These are phyloP conservation scores for Incumbomyces delicatus DNA, from an alignment of 2,329 filamentous ascomycete genomes.

Conservation along the genomic window DNA sequence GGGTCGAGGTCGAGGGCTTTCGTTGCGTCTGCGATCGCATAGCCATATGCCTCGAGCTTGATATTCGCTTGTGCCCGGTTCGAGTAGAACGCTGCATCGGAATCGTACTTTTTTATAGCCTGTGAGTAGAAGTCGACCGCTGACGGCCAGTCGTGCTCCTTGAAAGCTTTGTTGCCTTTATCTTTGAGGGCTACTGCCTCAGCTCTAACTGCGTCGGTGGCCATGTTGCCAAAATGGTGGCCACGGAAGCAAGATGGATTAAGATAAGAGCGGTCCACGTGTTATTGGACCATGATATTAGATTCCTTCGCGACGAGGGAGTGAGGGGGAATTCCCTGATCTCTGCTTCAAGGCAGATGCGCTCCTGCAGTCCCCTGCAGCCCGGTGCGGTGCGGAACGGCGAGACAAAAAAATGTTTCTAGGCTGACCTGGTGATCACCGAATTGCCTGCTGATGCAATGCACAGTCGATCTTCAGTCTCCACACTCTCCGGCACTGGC, in stretches of 20 bases:
- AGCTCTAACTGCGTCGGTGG: conserved; percentile 40
- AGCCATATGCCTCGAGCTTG: conserved; percentile 90
- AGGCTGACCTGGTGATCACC: neutral
- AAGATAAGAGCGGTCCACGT: neutral
- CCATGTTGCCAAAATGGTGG: conserved; percentile 24
- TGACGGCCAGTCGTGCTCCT: conserved; percentile 70
- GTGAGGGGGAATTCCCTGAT: neutral
- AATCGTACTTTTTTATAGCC: conserved; percentile 73
- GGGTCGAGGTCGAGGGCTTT: conserved; percentile 86
- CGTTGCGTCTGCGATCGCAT: conserved; percentile 80
- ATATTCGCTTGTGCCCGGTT: conserved; percentile 92
- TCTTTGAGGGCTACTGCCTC: conserved; percentile 80
- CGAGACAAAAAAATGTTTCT: neutral
- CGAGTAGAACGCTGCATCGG: conserved; percentile 82
- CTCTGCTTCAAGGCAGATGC: conserved; percentile 1
- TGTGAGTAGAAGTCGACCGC: conserved; percentile 78
- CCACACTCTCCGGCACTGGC: neutral
- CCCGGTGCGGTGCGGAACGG: no score
- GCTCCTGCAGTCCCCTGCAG: no score
- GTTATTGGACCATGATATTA: conserved; percentile 7
- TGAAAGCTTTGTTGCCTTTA: conserved; percentile 89
- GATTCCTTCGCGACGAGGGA: no score
- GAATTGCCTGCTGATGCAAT: neutral
- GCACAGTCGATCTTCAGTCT: neutral
- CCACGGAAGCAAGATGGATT: conserved; percentile 12